phyloP scores from a whole-genome alignment of 2,329 filamentous ascomycete genomes.

The Xylariales sp. region DNA sequence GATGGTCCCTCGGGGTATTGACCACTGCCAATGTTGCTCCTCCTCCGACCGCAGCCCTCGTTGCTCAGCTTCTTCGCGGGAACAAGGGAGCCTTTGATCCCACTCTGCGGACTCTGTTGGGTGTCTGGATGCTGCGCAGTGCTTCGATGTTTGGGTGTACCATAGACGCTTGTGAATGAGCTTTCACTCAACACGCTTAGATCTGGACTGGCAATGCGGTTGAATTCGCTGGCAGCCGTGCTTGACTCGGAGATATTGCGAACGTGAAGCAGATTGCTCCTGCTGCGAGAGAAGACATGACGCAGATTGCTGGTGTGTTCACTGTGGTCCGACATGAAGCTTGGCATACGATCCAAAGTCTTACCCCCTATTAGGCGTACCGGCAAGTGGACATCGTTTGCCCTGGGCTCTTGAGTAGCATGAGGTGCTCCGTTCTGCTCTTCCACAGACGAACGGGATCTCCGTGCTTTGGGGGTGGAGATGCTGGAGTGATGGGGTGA shows the following conservation, averaged over 20 bases:
- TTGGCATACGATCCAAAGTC: conserved; percentile 54
- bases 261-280: conserved; percentile 45
- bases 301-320: conserved; percentile 58
- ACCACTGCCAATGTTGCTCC: too few species aligned
- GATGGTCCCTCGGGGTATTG: conserved; percentile 30
- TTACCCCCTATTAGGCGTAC: conserved; percentile 23
- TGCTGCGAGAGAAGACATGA: conserved; percentile 51
- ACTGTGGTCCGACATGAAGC: conserved; percentile 57
- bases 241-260: conserved; percentile 40
- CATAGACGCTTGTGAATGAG: conserved; percentile 63
- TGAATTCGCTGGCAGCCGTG: conserved; percentile 27
- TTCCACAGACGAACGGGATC: conserved; percentile 1
- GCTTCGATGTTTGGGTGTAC: conserved; percentile 27
- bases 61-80: conserved; percentile 12
- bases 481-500: conserved; percentile 13
- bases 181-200: conserved; percentile 64
- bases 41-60: conserved; percentile 15
- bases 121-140: too few species aligned
- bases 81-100: conserved; percentile 18
- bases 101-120: too few species aligned
- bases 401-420: conserved; percentile 10
- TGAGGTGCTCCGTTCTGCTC: not conserved
- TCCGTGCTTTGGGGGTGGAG: conserved; percentile 17
- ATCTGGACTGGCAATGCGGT: conserved; percentile 50
- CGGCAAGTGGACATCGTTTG: not conserved